These are phyloP conservation scores for Aspergillus quadrilineatus DNA, from an alignment of 2,329 filamentous ascomycete genomes.

Conservation along the genomic window DNA sequence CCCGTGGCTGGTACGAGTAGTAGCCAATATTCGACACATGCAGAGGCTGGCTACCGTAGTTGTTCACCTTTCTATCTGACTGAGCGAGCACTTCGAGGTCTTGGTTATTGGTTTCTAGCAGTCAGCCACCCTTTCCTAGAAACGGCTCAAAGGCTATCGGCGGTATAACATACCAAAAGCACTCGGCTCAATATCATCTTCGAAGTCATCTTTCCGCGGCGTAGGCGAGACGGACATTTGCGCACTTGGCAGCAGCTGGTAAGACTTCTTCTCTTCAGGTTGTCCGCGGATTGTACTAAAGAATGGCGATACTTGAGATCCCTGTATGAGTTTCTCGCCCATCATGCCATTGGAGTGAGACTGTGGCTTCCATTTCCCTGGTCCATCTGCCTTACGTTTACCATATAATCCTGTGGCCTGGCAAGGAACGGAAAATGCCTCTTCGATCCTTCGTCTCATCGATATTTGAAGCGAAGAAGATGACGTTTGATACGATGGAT, in stretches of 20 bases:
- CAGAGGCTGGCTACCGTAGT: constrained; percentile 1
- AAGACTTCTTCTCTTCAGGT: background rate
- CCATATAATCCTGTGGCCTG: background rate
- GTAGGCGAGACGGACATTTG: constrained; percentile 1
- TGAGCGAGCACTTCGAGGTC: constrained; percentile 42
- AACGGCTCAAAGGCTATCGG: background rate
- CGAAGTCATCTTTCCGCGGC: constrained; percentile 23
- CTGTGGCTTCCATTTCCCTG: background rate
- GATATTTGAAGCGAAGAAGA: too few species aligned
- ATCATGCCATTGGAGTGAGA: constrained; percentile 17
- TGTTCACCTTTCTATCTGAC: constrained; percentile 8
- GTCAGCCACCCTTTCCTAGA: background rate
- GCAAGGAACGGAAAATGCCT: background rate
- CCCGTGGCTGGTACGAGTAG: background rate
- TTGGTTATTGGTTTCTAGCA: constrained; percentile 12
- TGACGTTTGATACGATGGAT: too few species aligned
- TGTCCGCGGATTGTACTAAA: constrained; percentile 6
- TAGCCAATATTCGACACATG: background rate
- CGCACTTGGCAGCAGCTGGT: background rate
- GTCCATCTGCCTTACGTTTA: background rate
- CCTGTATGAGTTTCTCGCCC: constrained; percentile 26
- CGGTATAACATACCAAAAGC: constrained; percentile 46
- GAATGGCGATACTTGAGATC: constrained; percentile 18
- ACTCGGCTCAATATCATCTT: constrained; percentile 43
- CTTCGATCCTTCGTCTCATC: background rate